Evolutionary conservation across 352 stramenopile species (phyloP), one percentile per base, ranked within the genome.

Genomic region (Pythium brachiatum): DNA sequence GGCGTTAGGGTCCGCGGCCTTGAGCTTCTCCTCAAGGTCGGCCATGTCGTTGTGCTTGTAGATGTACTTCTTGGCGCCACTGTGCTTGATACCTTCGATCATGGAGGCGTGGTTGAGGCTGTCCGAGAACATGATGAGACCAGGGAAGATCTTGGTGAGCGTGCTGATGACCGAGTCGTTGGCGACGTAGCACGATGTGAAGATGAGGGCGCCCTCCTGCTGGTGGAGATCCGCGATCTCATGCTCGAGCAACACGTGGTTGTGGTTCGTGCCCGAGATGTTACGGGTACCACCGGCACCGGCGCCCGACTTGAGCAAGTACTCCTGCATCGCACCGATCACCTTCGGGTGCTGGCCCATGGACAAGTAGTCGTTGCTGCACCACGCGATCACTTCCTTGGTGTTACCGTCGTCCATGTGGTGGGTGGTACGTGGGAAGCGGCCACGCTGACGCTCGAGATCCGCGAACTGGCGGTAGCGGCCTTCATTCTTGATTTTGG

Each of bases 261-360:
- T 92, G 76, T 95, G 82, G 79, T 96, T 96, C 9, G 89, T 97
- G 64, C 89, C 89, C 21, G 81, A 92, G 62, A 97, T 97, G 75
- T 96, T 96, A 43, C 89, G 87, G 15, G 88, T 96, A 53, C 88
- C 88, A 53, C 89, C 88, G 8, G 86, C 86, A 26, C 89, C 89
- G 20, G 81, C 86, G 20, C 89, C 89, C 0, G 79, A 89, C 75
- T 94, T 88, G 52, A 89, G 68, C 3, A 95, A 62, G 52, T 84
- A 94, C 48, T 90, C 75, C 39, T 94, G 77, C 87, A 96, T 96
- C 8, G 89, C 79, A 0, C 60, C 70, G 41, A 96, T 76, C 16
- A 97, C 89, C 62, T 88, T 90, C 3, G 88, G 88, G 70, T 97
- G 74, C 66, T 97, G 88, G 11, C 89, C 88, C 89, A 97, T 96